Conservation (phyloP, 2,329 filamentous ascomycete species). For the Alternaria sp. region DNA sequence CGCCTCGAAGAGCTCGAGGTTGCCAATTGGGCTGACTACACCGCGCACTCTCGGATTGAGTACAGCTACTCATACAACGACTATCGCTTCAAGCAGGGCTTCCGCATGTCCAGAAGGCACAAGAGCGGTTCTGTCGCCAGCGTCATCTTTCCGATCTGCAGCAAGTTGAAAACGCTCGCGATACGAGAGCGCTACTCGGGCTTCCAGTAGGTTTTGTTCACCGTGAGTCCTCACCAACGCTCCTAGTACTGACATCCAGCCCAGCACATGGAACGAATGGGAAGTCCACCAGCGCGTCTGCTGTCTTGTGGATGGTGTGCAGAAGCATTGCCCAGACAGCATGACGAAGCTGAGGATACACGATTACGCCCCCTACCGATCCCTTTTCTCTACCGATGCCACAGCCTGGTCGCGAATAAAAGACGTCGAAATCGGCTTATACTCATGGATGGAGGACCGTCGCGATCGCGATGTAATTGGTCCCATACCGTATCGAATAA, state of each 20-base stretch:
- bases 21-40: conserved; percentile 48
- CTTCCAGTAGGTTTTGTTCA: conserved; percentile 30
- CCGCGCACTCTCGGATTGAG: conserved; percentile 44
- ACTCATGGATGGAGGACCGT: conserved; percentile 45
- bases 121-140: conserved; percentile 44
- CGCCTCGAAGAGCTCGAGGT: conserved; percentile 44
- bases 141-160: conserved; percentile 42
- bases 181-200: conserved; percentile 44
- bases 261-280: conserved; percentile 46
- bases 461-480: conserved; percentile 43
- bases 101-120: conserved; percentile 42
- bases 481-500: conserved; percentile 42
- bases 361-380: conserved; percentile 45
- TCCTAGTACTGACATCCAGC: conserved; percentile 10
- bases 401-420: conserved; percentile 40
- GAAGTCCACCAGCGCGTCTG: conserved; percentile 48
- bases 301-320: conserved; percentile 43
- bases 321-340: conserved; percentile 37
- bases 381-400: conserved; percentile 43
- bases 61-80: conserved; percentile 48
- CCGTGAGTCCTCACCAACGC: background rate
- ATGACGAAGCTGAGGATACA: conserved; percentile 43
- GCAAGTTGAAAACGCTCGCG: conserved; percentile 38
- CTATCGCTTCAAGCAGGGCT: conserved; percentile 46
- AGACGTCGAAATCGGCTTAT: conserved; percentile 42